Percentiles rank a stretch among this genome's conserved stretches.
Evolutionary conservation across 2,329 filamentous ascomycete species (phyloP).

Genomic region (Drechslerella dactyloides): DNA sequence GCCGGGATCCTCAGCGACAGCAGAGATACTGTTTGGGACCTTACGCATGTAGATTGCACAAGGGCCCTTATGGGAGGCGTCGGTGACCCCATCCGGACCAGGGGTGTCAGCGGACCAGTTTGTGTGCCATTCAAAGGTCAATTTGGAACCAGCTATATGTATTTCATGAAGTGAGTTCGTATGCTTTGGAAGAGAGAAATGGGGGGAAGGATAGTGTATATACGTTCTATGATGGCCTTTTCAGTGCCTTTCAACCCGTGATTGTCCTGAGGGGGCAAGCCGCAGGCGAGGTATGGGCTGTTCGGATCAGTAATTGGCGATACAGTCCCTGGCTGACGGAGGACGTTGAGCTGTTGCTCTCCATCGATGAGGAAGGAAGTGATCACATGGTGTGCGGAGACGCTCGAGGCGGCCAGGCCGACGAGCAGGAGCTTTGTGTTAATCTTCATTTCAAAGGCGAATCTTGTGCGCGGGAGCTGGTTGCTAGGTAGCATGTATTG

Average conservation of each 20-base stretch:
- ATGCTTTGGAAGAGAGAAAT: not conserved
- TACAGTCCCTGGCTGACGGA: conserved; percentile 40
- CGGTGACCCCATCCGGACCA: conserved; percentile 34
- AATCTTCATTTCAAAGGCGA: conserved; percentile 1
- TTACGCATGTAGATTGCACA: conserved; percentile 46
- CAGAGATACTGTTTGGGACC: conserved; percentile 21
- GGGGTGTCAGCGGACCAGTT: conserved; percentile 28
- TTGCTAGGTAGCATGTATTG: not conserved
- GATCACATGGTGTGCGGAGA: conserved; percentile 30
- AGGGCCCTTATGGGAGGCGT: conserved; percentile 34
- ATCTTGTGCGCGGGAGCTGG: too few relatives aligned
- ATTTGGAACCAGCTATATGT: conserved; percentile 21
- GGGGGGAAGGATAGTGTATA: not conserved
- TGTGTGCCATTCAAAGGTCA: conserved; percentile 46
- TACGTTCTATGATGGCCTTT: conserved; percentile 23
- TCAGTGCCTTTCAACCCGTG: conserved; percentile 21
- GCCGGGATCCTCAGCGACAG: conserved; percentile 13
- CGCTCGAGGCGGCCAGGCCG: not conserved
- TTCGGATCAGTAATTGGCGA: conserved; percentile 24
- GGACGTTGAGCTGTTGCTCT: conserved; percentile 24
- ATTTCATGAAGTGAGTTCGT: not conserved
- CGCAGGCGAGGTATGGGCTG: conserved; percentile 21
- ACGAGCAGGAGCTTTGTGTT: not conserved
- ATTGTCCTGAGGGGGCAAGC: conserved; percentile 14
- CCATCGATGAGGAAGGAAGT: conserved; percentile 28